Evolutionary conservation across 2,329 filamentous ascomycete species (phyloP), one percentile per base, ranked within the genome.

Genomic region (Parastagonospora avenae): DNA sequence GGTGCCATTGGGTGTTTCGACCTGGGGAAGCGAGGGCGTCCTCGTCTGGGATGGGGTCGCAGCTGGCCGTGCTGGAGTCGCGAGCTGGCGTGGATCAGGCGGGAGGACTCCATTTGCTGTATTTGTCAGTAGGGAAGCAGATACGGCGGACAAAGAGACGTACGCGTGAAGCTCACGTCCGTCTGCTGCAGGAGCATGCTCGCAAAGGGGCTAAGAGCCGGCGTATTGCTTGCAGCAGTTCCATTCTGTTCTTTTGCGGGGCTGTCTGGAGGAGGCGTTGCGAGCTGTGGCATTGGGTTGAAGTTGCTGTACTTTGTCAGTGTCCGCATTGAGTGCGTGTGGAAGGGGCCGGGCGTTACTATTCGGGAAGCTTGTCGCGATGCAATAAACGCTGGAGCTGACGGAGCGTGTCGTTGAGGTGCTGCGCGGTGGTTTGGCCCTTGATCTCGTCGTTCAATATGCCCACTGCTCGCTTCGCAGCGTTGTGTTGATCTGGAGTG

Each of bases 381-480:
- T 86, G 85, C 48, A 97, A 74, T 35, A 96, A 82, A 56, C 87
- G 85, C 50, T 90, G 84, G 28, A 97, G 79, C 70, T 93, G 87
- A 62, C 88, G 82, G 39, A 92, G 80, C 9, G 86, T 88, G 61
- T 87, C 85, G 61, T 90, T 87, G 40, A 92, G 77, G 57, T 85
- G 83, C 67, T 84, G 83, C 15, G 89, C 87, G 28, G 81, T 80
- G 37, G 82, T 80, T 41, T 80, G 77, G 54, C 78, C 82, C 35
- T 79, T 75, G 52, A 87, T 85, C 69, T 93, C 90, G 57, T 80
- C 79, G 67, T 94, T 92, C 41, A 97, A 76, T 39, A 82, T 82
- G 59, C 88, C 85, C 61, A 92, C 71, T 33, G 80, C 77, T 60
- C 77, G 78, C 54, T 79, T 76, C 31, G 79, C 80, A 37, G 75